A percentile compares a stretch with the other conserved stretches of the same genome.
These are phyloP conservation scores for Suillus placidus DNA, from an alignment of 768 basidiomycete species.

Conservation along the genomic window DNA sequence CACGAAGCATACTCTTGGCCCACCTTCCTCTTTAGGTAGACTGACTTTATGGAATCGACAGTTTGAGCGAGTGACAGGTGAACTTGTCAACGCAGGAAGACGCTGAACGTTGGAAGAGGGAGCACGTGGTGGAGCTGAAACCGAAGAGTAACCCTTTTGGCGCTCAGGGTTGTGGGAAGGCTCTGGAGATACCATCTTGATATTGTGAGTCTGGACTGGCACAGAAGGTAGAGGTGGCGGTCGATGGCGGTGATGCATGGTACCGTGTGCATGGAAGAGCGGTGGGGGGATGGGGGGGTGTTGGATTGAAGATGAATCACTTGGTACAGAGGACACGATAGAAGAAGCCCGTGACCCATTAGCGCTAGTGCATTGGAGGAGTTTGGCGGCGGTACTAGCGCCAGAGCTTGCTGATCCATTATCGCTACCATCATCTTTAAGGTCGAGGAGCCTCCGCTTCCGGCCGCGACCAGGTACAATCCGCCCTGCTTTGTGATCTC, in stretches of 20 bases:
- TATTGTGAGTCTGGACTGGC: slow-evolving; percentile 3
- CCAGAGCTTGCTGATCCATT: slow-evolving; percentile 39
- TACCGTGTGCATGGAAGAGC: slow-evolving; percentile 29
- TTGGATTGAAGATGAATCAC: slow-evolving; percentile 23
- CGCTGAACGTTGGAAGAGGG: slow-evolving; percentile 3
- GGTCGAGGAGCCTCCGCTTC: slow-evolving; percentile 5
- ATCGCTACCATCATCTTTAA: slow-evolving; percentile 26
- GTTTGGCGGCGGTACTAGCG: slow-evolving; percentile 40
- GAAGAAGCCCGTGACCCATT: slow-evolving; percentile 46
- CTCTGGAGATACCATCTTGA: slow-evolving; percentile 13
- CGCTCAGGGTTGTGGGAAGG: slow-evolving; percentile 3
- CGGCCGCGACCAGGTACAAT: slow-evolving; percentile 31
- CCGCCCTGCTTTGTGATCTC: slow-evolving; percentile 34
- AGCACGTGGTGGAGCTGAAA: not conserved
- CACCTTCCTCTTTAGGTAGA: slow-evolving; percentile 55
- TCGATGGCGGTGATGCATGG: slow-evolving; percentile 30
- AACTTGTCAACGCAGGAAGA: slow-evolving; percentile 31
- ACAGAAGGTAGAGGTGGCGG: slow-evolving; percentile 14
- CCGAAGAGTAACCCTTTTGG: not conserved
- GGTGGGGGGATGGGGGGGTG: slow-evolving; percentile 14
- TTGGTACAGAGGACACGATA: slow-evolving; percentile 42
- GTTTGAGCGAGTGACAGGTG: slow-evolving; percentile 67
- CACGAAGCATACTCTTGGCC: slow-evolving; percentile 60
- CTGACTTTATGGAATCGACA: slow-evolving; percentile 73
- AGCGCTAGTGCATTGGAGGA: slow-evolving; percentile 37